Evolutionary conservation across 441 rosid species (phyloP), one percentile per base, ranked within the genome.

Genomic region (Populus tomentosa): DNA sequence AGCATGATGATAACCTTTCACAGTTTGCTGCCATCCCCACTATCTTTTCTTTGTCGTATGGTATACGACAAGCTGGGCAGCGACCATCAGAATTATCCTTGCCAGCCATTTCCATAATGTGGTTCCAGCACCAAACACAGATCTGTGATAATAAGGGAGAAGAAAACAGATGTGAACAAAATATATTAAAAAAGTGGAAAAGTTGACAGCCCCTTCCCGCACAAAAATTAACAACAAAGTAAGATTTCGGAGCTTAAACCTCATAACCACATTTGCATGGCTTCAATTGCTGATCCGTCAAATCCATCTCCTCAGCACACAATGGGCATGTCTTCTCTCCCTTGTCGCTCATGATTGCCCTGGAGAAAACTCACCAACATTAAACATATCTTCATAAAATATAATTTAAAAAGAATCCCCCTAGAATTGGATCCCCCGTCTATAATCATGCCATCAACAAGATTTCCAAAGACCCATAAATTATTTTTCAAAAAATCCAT

Each of bases 191-290:
- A 46, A 46, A 14, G 20, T 46, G 20, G 56, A 46, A 42, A 46
- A 46, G 56, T 14, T 46, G 20, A 46, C 61, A 35, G 73, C 69
- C 16, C 32, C 53, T 68, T 68, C 67, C 18, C 30, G 10, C 36
- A 62, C 36, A 20, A 21, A 33, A 61, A 24, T 53, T 71, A 40
- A 71, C 46, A 20, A 66, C 16, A 9, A 74, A 42, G 78, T 11
- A 72, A 73, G 67, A 33, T 65, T 66, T 71, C 68, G 23, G 13
- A 42, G 14, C 10, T 7, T n/a, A n/a, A 76, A 92, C 98, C 94
- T 94, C 95, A 28, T 94, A 94, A 46, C 97, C 97, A 81, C 98
- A 94, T 84, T 89, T 83, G 93, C 98, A 92, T 56, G 98, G 98
- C 88, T 90, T 94, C 85, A 94, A 83, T 71, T 94, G 98, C 80